Evolutionary conservation across 768 basidiomycete species (phyloP), one percentile per base, ranked within the genome.

Genomic region (Panaeolus papilionaceus): DNA sequence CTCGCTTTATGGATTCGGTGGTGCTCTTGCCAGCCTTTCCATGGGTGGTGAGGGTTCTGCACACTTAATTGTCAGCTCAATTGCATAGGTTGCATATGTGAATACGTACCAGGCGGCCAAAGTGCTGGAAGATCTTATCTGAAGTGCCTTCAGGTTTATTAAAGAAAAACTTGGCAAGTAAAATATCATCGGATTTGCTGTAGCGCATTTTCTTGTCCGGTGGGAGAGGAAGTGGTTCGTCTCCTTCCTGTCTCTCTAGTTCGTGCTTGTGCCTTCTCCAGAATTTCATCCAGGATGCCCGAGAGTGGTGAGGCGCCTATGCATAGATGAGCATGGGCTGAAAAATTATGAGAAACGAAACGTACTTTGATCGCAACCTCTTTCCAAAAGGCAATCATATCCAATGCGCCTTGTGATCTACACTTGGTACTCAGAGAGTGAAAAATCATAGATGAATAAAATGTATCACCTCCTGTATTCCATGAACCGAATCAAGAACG

Each of bases 1-100:
- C 92, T 93, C 12, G 88, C 84, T 74, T 94, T 95, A 76, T 95
- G 94, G 72, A 94, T 93, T 49, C 94, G 87, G 75, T 94, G 90
- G 75, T 95, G 94, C 73, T 95, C 94, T 76, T 95, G 94, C 94
- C 94, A 95, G 14, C 94, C 94, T 76, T 95, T 95, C 94, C 94
- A 95, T 2, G 94, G 94, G 80, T 95, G 94, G 75, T 94, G 92
- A 1, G 93, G 88, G 76, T 94, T 85, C 93, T 95, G 72, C 18
- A 69, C 23, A 44, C 39, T 26, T 63, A 2, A 20, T 16, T 64
- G 64, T 63, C 47, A 68, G 47, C 66, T 47, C 26, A 66, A 51
- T 67, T 8, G 58, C 11, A 18, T 20, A 23, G n/a, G 14, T 47
- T 62, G 23, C 44, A 67, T 20, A 28, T 51, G 65, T 63, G 69